Evolutionary conservation across 2,329 filamentous ascomycete species (phyloP), one percentile per base, ranked within the genome.

Genomic region (Hypomyces rosellus): DNA sequence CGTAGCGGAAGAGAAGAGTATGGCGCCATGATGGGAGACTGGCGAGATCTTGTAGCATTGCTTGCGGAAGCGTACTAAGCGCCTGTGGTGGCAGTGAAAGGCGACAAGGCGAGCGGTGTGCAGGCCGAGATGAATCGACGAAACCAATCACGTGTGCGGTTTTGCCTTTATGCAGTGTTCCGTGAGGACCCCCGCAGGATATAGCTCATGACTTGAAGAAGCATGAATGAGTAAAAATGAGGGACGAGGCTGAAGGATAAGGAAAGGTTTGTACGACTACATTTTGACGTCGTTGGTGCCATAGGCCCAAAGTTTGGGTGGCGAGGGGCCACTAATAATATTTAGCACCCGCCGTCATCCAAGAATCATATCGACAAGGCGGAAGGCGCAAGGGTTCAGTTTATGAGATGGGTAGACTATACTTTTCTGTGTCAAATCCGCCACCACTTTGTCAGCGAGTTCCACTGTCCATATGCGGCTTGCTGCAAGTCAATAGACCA

Each of bases 11-110:
- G 59, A 54, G 61, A 64, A 59, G 58, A 53, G 53, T 58, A 56
- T 52, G 61, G 60, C 57, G 64, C 63, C 67, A 69, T 69, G 60
- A 50, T 61, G 57, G 54, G 60, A 53, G 41, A 15, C 14, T 30
- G 5, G 41, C 20, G 11, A 45, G 43, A 45, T 16, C 4, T 45
- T 36, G 43, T 30, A 45, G 43, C 43, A 34, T 45, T 30, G 43
- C 25, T 45, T 45, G n/a, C 12, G 7, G 20, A 30, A 14, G 41
- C 8, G 22, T 22, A 22, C n/a, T 42, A 18, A 18, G n/a, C 18
- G 6, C 15, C n/a, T 18, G n/a, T 18, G 39, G 15, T 22, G 39
- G 39, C 13, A 22, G 25, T 30, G 25, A 30, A n/a, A 7, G 41
- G n/a, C 12, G 11, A 22, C 41, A 30, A 15, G n/a, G 22, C 41